Conservation (phyloP, 192 early-diverging fungal species). For the Coemansia aciculifera region DNA sequence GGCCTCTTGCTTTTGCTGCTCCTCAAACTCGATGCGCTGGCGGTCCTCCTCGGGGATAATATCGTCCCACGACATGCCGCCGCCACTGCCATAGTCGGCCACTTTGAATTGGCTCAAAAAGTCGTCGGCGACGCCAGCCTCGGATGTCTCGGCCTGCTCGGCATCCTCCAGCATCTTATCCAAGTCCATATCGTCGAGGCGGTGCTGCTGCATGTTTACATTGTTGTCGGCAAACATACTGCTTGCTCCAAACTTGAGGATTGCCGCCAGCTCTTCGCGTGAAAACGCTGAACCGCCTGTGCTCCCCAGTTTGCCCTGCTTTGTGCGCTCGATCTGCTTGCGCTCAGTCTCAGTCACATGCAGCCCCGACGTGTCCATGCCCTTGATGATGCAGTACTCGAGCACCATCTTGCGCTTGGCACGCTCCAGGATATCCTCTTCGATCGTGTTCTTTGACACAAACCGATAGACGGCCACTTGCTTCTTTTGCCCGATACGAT, state of each 20-base stretch:
- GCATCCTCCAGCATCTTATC: conserved; percentile 97
- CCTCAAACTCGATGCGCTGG: conserved; percentile 66
- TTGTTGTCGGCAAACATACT: conserved; percentile 87
- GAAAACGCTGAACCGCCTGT: conserved; percentile 61
- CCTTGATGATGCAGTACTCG: conserved; percentile 99
- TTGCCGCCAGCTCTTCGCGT: conserved; percentile 87
- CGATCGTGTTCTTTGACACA: conserved; percentile 95
- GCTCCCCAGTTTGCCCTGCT: conserved; percentile 48
- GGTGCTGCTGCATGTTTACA: conserved; percentile 62
- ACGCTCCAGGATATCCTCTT: conserved; percentile 97
- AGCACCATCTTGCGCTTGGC: conserved; percentile 99
- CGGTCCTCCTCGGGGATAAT: conserved; percentile 91
- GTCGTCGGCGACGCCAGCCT: conserved; percentile 75
- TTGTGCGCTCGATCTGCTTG: conserved; percentile 54
- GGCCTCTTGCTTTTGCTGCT: conserved; percentile 62
- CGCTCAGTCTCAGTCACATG: conserved; percentile 59
- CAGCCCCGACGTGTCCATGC: conserved; percentile 95
- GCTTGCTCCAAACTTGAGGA: conserved; percentile 98
- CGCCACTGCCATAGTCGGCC: conserved; percentile 70
- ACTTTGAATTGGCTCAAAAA: conserved; percentile 95
- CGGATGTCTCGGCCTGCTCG: conserved; percentile 81
- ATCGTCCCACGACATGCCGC: conserved; percentile 86
- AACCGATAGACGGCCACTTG: conserved; percentile 97
- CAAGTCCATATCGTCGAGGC: conserved; percentile 91
- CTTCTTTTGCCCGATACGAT: conserved; percentile 98